Evolutionary conservation across 805 yeast species (phyloP).

Genomic region (Saturnispora diversa): DNA sequence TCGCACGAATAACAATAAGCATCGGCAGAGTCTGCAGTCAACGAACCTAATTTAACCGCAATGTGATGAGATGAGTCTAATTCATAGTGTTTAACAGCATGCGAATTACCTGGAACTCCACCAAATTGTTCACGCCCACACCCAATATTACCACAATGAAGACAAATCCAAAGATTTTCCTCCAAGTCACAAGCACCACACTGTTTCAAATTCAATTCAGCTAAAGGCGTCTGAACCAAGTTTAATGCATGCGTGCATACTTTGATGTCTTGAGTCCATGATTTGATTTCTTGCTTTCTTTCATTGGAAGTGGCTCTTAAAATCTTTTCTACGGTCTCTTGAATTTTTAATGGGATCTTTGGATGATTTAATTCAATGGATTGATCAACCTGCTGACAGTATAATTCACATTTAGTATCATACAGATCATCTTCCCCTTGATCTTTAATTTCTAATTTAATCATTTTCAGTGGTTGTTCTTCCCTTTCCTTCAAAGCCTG

Average conservation of each 20-base stretch:
- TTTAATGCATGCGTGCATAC: constrained; percentile 71
- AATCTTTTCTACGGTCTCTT: constrained; percentile 36
- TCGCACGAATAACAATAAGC: constrained; percentile 83
- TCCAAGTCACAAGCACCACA: constrained; percentile 56
- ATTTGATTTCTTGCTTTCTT: constrained; percentile 60
- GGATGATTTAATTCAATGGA: constrained; percentile 25
- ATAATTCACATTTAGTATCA: constrained; percentile 37
- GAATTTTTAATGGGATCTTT: constrained; percentile 26
- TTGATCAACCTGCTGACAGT: constrained; percentile 30
- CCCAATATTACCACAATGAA: constrained; percentile 83
- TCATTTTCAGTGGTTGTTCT: constrained; percentile 38
- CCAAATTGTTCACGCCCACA: constrained; percentile 96
- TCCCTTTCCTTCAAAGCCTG: constrained; percentile 21
- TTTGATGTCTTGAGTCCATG: constrained; percentile 85
- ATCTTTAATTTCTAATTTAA: constrained; percentile 61
- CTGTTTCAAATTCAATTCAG: constrained; percentile 30
- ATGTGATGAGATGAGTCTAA: constrained; percentile 52
- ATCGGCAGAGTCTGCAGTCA: constrained; percentile 73
- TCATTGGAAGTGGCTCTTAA: constrained; percentile 51
- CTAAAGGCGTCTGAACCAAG: constrained; percentile 34
- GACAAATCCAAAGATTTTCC: constrained; percentile 87
- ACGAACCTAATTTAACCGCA: constrained; percentile 86
- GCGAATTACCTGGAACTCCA: constrained; percentile 88
- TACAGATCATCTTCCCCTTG: constrained; percentile 55
- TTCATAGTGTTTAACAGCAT: constrained; percentile 70